A percentile compares a stretch with the other conserved stretches of the same genome.
These are phyloP conservation scores for Deinandra increscens DNA, from an alignment of 129 eudicot species.

Conservation along the genomic window DNA sequence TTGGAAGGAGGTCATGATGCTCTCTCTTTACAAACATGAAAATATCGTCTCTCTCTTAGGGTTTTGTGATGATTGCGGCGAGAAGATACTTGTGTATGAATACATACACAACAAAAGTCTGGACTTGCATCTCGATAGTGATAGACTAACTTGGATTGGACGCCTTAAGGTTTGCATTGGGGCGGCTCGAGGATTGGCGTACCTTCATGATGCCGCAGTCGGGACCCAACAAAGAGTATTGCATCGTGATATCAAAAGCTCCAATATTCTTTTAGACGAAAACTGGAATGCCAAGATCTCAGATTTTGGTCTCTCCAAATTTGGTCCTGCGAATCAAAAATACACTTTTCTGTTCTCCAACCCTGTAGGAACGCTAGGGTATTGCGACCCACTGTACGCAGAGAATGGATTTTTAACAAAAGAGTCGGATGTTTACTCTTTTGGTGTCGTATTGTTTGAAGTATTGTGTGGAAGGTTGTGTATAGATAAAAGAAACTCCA, in stretches of 20 bases:
- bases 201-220: not conserved
- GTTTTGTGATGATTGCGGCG: not conserved
- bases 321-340: not conserved
- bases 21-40: not conserved
- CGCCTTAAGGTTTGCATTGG: conserved; percentile 4
- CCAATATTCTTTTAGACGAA: not conserved
- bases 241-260: conserved; percentile 9
- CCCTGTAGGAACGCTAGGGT: not conserved
- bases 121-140: not conserved
- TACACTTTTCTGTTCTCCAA: not conserved
- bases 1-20: conserved; percentile 9
- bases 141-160: not conserved
- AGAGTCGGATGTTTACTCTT: conserved; percentile 13
- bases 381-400: too few relatives aligned
- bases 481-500: not conserved
- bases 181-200: not conserved
- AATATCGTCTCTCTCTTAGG: conserved; percentile 1
- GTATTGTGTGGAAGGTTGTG: conserved; percentile 7
- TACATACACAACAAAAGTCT: not conserved
- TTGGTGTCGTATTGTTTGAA: conserved; percentile 3
- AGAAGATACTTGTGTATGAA: not conserved
- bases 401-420: not conserved
- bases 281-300: conserved; percentile 2
- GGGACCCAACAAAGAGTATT: not conserved
- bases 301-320: not conserved